Base-by-base conservation (phyloP, 306 rosid genomes). In the Inga oerstediana region DNA sequence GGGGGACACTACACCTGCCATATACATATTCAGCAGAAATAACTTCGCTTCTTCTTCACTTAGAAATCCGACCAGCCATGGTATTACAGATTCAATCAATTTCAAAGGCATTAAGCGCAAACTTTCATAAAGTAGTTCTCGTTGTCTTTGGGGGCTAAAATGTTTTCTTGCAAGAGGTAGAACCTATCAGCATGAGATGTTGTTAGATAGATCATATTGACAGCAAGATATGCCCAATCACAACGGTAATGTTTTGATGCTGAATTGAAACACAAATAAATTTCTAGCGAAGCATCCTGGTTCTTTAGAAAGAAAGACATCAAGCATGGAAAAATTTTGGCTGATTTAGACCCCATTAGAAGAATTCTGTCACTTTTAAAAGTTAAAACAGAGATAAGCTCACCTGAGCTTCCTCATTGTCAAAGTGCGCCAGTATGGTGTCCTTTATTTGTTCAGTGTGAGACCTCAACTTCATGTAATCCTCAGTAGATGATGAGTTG, bases 51-150 rank as follows among this genome's bases (percentile, higher is more conserved):
- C 96, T 70, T 86, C 93, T 82, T 92, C 93, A 43, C 85, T 87
- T 76, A 90, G 80, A 16, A 88, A 88, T 80, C 82, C 90, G 22
- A 88, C 88, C 72, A 90, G 87, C 96, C 96, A 92, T 74, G 96
- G 96, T 78, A 92, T 84, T 81, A 92, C 92, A 41, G 92, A 81
- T 66, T 92, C 96, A 62, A 92, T 92, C 86, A 92, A 77, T 86
- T 90, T 92, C 85, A 92, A 80, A 65, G 96, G 92, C 96, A 92
- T 92, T 88, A 86, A 83, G 86, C 92, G 89, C 81, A 92, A 85
- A 77, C 93, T 87, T 77, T 85, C 90, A 85, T 92, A 92, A 82
- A 92, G 78, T 41, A 92, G 80, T 83, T 90, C 93, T 37, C 89
- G 89, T 81, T 92, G 96, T 68, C 85, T 87, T 76, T 84, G 82